Percentiles rank a stretch among this genome's conserved stretches.
Conservation (phyloP, 306 rosid species). For the Potentilla sterilis region DNA sequence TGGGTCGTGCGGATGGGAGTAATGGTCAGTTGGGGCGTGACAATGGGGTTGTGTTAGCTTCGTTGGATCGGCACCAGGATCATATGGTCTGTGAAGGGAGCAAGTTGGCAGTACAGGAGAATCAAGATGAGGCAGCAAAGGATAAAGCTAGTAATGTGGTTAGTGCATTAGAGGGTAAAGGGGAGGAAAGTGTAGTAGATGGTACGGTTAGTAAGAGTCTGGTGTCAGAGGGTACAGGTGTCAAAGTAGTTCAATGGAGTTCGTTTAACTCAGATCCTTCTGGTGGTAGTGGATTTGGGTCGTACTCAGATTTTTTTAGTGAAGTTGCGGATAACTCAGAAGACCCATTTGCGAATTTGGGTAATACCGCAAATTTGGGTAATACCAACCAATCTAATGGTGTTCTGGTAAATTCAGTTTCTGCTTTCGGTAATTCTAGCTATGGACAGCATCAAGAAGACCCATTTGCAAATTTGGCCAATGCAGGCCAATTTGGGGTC, state of each 20-base stretch:
- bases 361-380: slow-evolving; percentile 8
- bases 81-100: neutral
- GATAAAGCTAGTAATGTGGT: neutral
- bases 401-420: slow-evolving; percentile 22
- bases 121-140: neutral
- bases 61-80: neutral
- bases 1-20: neutral
- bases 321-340: slow-evolving; percentile 45
- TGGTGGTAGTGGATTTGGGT: slow-evolving; percentile 37
- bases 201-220: slow-evolving; percentile 20
- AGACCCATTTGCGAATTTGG: slow-evolving; percentile 33
- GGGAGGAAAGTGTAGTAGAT: slow-evolving; percentile 9
- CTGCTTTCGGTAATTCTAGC: slow-evolving; percentile 18
- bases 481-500: slow-evolving; percentile 9
- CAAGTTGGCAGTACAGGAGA: neutral
- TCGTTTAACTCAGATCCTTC: slow-evolving; percentile 44
- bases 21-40: slow-evolving; percentile 5
- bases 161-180: neutral
- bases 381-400: slow-evolving; percentile 8
- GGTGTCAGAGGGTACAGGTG: slow-evolving; percentile 24
- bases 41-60: neutral
- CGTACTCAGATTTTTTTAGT: slow-evolving; percentile 51
- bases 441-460: slow-evolving; percentile 33
- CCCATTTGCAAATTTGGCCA: slow-evolving; percentile 27
- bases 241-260: slow-evolving; percentile 69